These are phyloP conservation scores for Calvatia gigantea DNA, from an alignment of 768 basidiomycete species.

Conservation along the genomic window DNA sequence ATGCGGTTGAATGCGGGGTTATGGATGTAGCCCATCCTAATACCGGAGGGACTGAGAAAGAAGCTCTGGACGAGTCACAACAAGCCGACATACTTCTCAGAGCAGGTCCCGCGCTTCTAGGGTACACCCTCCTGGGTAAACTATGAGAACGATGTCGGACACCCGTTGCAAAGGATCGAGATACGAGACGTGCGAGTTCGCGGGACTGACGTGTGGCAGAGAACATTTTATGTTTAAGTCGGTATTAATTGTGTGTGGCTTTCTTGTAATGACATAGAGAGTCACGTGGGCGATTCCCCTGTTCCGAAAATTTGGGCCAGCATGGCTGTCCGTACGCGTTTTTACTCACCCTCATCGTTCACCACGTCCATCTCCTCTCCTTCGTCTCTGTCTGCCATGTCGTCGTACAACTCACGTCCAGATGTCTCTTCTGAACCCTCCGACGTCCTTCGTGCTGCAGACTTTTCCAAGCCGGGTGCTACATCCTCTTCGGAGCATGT, in stretches of 20 bases:
- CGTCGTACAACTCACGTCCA: constrained; percentile 23
- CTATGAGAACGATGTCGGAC: neutral
- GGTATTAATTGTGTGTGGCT: constrained; percentile 2
- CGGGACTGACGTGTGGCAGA: neutral
- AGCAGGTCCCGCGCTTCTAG: neutral
- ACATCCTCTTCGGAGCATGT: constrained; percentile 44
- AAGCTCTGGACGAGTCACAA: neutral
- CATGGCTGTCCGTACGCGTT: constrained; percentile 13
- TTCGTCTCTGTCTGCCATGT: constrained; percentile 25
- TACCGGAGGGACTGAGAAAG: constrained; percentile 1
- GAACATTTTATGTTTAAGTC: constrained; percentile 3
- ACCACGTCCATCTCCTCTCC: constrained; percentile 8
- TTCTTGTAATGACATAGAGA: neutral
- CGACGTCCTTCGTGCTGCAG: constrained; percentile 43
- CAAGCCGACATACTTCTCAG: neutral
- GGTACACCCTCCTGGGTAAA: neutral
- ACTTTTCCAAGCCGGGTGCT: constrained; percentile 41
- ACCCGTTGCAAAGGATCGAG: neutral
- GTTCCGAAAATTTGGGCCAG: constrained; percentile 23
- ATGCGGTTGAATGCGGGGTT: constrained; percentile 76
- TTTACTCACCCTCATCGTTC: constrained; percentile 13
- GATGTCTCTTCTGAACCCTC: constrained; percentile 42
- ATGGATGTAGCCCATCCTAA: constrained; percentile 80
- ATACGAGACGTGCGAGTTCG: neutral
- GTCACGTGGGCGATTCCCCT: constrained; percentile 20